Percentiles rank a stretch among this genome's conserved stretches.
These are phyloP conservation scores for Solanum ossicruentum DNA, from an alignment of 257 asterid species.

Conservation along the genomic window DNA sequence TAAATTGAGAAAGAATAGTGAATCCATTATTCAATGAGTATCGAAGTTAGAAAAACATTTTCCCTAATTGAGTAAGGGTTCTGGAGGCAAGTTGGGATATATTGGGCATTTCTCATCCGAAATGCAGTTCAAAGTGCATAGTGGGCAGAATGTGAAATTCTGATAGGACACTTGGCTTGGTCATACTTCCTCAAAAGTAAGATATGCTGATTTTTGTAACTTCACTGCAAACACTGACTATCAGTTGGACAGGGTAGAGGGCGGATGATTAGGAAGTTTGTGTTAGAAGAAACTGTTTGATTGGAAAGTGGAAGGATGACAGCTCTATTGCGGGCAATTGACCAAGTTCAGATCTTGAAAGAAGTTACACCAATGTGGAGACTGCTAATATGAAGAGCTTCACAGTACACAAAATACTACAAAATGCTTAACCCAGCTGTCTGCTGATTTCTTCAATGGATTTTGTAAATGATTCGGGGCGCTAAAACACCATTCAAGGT, in stretches of 20 bases:
- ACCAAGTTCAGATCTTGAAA: background rate
- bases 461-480: background rate
- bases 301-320: background rate
- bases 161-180: background rate
- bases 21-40: background rate
- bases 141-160: background rate
- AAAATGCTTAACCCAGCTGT: background rate
- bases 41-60: background rate
- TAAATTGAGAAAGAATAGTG: background rate
- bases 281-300: background rate
- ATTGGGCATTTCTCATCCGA: background rate
- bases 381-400: background rate
- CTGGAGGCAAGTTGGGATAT: background rate
- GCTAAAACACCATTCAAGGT: background rate
- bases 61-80: background rate
- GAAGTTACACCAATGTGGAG: background rate
- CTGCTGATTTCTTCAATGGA: background rate
- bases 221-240: background rate
- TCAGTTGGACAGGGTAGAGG: background rate
- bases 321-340: background rate
- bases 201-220: background rate
- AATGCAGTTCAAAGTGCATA: background rate
- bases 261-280: background rate
- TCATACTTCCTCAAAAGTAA: background rate
- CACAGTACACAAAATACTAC: background rate